Conservation (phyloP, 106 monocot genomes). For the Allium fistulosum region DNA sequence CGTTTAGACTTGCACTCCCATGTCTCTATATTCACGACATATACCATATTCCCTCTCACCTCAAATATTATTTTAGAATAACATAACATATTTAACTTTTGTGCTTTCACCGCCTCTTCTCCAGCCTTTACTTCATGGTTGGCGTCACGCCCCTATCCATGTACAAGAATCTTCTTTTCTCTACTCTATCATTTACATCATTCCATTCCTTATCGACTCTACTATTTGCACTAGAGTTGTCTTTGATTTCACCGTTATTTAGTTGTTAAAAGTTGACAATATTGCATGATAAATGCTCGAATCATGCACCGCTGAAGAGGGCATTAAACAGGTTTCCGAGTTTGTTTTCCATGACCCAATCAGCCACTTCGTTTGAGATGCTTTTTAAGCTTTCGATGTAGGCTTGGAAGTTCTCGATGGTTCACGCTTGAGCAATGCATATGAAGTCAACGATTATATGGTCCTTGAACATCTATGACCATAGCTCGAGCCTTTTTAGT, state of each 20-base stretch:
- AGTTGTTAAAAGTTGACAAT: constrained; percentile 59
- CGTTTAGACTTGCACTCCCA: constrained; percentile 80
- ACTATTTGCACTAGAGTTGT: constrained; percentile 56
- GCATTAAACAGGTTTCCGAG: constrained; percentile 85
- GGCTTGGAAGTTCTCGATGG: constrained; percentile 62
- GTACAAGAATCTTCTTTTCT: constrained; percentile 38
- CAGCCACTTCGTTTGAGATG: constrained; percentile 52
- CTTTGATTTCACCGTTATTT: constrained; percentile 74
- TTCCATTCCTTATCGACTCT: constrained; percentile 54
- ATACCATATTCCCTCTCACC: constrained; percentile 70
- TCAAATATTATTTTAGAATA: constrained; percentile 84
- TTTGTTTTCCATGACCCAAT: constrained; percentile 59
- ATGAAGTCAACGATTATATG: constrained; percentile 63
- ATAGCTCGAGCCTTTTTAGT: constrained; percentile 44
- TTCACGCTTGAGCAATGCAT: constrained; percentile 67
- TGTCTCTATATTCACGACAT: constrained; percentile 49
- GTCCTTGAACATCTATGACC: constrained; percentile 58
- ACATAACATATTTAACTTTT: constrained; percentile 37
- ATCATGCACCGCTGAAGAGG: constrained; percentile 62
- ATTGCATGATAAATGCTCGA: constrained; percentile 65
- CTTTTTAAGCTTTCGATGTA: constrained; percentile 55
- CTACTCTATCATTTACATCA: constrained; percentile 41
- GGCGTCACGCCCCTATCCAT: constrained; percentile 56
- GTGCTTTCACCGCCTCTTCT: constrained; percentile 36
- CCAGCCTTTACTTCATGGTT: constrained; percentile 58